Evolutionary conservation across 345 rosid genomes (phyloP), one percentile per base, ranked within the genome.

Genomic region (Populus tremula): DNA sequence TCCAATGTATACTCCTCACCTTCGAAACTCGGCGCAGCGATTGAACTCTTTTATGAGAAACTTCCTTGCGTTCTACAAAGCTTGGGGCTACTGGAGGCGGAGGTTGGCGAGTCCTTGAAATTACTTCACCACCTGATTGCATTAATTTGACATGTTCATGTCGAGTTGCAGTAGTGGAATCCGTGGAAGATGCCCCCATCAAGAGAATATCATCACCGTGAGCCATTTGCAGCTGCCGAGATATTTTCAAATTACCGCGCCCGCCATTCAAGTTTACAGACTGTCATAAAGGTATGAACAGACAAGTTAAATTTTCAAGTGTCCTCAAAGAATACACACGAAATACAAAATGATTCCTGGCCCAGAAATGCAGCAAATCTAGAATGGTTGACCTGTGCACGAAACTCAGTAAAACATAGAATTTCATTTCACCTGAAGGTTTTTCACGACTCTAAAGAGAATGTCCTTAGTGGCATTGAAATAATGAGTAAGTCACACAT

Each of bases 301-400:
- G 29, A 73, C 18, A 31, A 43, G 72, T 74, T 69, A 74, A 36
- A 6, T 23, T 38, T 53, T n/a, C 21, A 6, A 38, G 27, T 63
- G 3, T 43, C 69, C 27, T 7, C 20, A 67, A 31, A 12, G 21
- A 69, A 6, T 36, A 39, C 59, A 27, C 16, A 33, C 29, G 36
- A 47, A 39, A 47, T 25, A 18, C 76, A 10, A 49, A 62, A 72
- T 61, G 61, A 47, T 39, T 16, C 41, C 23, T 7, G 54, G 38
- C 67, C 73, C 25, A 73, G 56, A 45, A 82, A 38, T 0, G 31
- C 45, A 54, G 61, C 67, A 73, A 74, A 80, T 53, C 77, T 38
- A 21, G 23, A 54, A 17, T 53, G 10, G 43, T 67, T 47, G 71
- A 67, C 54, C 73, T 49, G 23, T 38, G 31, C 74, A 67, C 20